Percentiles rank a stretch among this genome's conserved stretches.
Evolutionary conservation across 805 yeast species (phyloP).

Genomic region (Hagleromyces aurorensis): DNA sequence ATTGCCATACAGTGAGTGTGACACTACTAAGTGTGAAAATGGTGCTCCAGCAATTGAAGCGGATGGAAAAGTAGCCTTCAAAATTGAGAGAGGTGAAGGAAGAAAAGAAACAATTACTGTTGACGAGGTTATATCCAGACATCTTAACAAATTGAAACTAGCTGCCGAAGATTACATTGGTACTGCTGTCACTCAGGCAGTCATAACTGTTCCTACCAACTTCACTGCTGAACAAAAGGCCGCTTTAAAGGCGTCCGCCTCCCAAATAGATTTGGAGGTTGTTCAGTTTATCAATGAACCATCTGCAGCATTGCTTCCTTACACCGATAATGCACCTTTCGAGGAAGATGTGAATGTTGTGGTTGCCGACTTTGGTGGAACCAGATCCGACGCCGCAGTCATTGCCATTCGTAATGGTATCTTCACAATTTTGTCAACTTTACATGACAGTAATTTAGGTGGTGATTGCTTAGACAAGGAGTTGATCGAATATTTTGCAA

Average conservation of each 20-base stretch:
- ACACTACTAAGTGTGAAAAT: conserved; percentile 58
- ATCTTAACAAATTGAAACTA: conserved; percentile 65
- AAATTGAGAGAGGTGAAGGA: conserved; percentile 42
- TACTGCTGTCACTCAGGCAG: conserved; percentile 68
- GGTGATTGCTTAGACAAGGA: conserved; percentile 81
- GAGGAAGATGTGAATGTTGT: conserved; percentile 37
- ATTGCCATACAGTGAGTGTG: conserved; percentile 58
- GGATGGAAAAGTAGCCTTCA: conserved; percentile 64
- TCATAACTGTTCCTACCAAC: conserved; percentile 85
- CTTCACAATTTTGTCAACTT: conserved; percentile 78
- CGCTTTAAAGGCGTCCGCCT: conserved; percentile 53
- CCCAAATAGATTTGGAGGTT: conserved; percentile 67
- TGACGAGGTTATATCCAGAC: conserved; percentile 76
- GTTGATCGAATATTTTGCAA: conserved; percentile 75
- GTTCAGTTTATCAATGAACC: conserved; percentile 90
- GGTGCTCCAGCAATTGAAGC: conserved; percentile 33
- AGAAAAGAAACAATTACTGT: conserved; percentile 51
- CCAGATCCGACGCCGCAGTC: conserved; percentile 92
- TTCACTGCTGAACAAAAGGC: conserved; percentile 67
- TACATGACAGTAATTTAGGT: conserved; percentile 75
- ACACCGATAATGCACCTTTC: conserved; percentile 43
- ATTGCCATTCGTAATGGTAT: conserved; percentile 91
- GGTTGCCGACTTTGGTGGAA: conserved; percentile 95
- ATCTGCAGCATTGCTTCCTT: conserved; percentile 82
- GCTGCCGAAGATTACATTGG: conserved; percentile 96